Conservation (phyloP, 139 green algal genomes). For the Diplosphaera chodatii region DNA sequence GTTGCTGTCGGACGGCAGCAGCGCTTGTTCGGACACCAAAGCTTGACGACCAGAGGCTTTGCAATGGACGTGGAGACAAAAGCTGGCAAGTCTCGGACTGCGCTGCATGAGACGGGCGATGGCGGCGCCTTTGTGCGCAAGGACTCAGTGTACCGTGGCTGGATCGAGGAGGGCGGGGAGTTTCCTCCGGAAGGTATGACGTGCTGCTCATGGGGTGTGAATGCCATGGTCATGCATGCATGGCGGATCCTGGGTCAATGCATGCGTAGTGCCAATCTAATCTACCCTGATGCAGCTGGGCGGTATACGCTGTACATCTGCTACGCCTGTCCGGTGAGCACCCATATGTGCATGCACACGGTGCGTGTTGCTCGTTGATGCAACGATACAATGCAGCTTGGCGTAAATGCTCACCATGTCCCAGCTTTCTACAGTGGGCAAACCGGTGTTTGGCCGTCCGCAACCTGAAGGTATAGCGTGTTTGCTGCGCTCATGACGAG, state of each 20-base stretch:
- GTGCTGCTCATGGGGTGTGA: neutral
- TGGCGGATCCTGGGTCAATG: no score
- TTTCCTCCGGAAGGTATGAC: slow-evolving; percentile 51
- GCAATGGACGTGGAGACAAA: no score
- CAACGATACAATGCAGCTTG: no score
- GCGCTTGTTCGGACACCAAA: no score
- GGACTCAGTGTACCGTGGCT: slow-evolving; percentile 29
- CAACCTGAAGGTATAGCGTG: slow-evolving; percentile 74
- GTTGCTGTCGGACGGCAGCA: no score
- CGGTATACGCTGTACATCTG: slow-evolving; percentile 96
- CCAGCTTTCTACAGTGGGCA: slow-evolving; percentile 56
- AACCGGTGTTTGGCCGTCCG: slow-evolving; percentile 55
- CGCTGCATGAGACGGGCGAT: slow-evolving; percentile 44
- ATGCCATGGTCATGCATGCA: no score
- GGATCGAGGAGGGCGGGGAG: slow-evolving; percentile 31
- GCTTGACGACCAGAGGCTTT: no score
- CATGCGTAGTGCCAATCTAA: no score
- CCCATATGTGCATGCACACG: no score
- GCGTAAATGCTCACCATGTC: no score
- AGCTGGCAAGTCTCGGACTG: slow-evolving; percentile 27
- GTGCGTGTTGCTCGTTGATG: no score
- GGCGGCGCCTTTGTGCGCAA: slow-evolving; percentile 30
- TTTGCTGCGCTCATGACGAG: no score
- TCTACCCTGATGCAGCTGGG: slow-evolving; percentile 33
- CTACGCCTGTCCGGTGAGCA: slow-evolving; percentile 70